phyloP scores from a whole-genome alignment of 2,329 filamentous ascomycete species.

The Coniochaeta sp. region DNA sequence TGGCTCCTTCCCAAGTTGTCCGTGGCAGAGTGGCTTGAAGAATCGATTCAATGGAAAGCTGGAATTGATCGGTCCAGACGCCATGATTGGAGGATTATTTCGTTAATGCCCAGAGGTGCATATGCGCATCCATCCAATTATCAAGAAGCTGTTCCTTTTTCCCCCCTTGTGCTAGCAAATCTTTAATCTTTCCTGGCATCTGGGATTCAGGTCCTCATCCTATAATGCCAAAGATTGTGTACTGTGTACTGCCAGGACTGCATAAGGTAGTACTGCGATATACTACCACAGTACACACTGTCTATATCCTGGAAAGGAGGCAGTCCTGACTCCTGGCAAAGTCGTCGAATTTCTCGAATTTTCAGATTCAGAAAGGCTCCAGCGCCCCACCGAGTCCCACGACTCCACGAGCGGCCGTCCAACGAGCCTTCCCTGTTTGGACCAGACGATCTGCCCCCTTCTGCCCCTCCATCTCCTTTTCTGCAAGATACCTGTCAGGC shows the following conservation, averaged over 20 bases:
- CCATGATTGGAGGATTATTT: neutral
- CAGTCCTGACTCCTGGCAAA: too few relatives aligned
- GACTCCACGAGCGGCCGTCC: neutral
- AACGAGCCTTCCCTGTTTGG: neutral
- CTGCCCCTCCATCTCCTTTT: neutral
- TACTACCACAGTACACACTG: too few relatives aligned
- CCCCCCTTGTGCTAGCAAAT: neutral
- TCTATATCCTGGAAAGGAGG: too few relatives aligned
- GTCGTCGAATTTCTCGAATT: too few relatives aligned
- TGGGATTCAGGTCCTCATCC: too few relatives aligned
- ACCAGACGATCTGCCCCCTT: neutral
- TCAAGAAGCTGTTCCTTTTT: neutral
- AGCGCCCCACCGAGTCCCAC: too few relatives aligned
- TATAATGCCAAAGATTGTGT: too few relatives aligned
- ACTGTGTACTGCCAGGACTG: too few relatives aligned
- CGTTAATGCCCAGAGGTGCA: neutral
- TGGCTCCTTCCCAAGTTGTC: neutral
- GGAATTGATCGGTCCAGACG: neutral
- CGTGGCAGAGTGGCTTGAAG: neutral
- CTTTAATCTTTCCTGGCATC: too few relatives aligned
- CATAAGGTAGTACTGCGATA: too few relatives aligned
- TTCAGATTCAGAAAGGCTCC: too few relatives aligned
- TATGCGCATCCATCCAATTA: neutral
- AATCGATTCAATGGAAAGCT: neutral
- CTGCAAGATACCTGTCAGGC: neutral